A percentile compares a stretch with the other conserved stretches of the same genome.
phyloP scores from a whole-genome alignment of 2,329 filamentous ascomycete species.

The Berkeleyomyces basicola region DNA sequence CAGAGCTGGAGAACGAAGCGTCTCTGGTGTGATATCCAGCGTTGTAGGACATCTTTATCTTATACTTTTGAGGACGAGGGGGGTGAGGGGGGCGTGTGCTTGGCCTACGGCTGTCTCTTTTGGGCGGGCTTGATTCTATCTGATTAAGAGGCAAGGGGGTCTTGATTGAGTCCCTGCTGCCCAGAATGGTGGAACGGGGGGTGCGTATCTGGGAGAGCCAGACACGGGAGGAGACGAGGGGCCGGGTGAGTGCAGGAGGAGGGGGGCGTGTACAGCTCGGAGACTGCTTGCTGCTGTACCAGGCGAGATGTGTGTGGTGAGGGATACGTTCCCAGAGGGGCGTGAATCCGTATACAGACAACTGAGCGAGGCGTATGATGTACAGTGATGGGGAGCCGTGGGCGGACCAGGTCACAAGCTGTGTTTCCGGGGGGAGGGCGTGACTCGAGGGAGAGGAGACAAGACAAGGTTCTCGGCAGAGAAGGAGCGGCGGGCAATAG shows the following conservation, averaged over 20 bases:
- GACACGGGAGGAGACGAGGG: neutral
- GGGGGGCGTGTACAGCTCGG: neutral
- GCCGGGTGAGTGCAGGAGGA: neutral
- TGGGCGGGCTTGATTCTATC: neutral
- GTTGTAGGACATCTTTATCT: conserved; percentile 5
- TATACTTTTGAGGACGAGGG: conserved; percentile 1
- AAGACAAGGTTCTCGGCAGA: neutral
- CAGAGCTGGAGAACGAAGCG: neutral
- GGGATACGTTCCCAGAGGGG: neutral
- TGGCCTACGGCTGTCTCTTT: neutral
- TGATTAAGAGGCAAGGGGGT: neutral
- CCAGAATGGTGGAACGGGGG: neutral
- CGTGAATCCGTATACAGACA: neutral
- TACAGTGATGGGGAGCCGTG: neutral
- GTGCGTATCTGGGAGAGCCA: neutral
- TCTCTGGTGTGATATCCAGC: neutral
- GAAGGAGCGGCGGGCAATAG: conserved; percentile 1
- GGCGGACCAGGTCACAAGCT: neutral
- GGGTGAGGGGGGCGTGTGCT: neutral
- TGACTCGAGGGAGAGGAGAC: conserved; percentile 3
- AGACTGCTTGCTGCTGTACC: neutral
- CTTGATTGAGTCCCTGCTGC: neutral
- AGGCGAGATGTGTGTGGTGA: neutral
- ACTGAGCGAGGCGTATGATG: neutral
- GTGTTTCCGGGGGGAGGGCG: neutral